A percentile compares a stretch with the other conserved stretches of the same genome.
phyloP scores from a whole-genome alignment of 1,284 basidiomycete species.

The Serendipita sp. region DNA sequence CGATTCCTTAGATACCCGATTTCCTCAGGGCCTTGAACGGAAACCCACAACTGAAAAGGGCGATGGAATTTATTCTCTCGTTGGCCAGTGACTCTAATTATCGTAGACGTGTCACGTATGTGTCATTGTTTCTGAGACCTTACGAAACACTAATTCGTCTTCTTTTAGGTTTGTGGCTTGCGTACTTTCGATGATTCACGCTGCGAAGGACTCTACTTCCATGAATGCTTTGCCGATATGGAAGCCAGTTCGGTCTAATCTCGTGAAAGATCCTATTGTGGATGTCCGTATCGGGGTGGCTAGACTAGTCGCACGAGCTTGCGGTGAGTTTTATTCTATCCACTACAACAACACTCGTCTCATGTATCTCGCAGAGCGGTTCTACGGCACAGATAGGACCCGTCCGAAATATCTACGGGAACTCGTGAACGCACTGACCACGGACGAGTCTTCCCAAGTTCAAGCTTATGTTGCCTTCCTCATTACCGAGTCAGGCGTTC shows the following conservation, averaged over 20 bases:
- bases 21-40: constrained; percentile 36
- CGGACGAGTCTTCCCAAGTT: constrained; percentile 14
- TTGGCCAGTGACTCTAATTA: constrained; percentile 44
- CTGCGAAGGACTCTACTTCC: constrained; percentile 21
- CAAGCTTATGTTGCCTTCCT: constrained; percentile 13
- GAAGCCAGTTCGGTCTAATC: constrained; percentile 32
- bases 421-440: constrained; percentile 11
- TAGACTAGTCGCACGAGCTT: constrained; percentile 43
- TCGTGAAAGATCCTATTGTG: constrained; percentile 60
- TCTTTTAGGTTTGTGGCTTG: constrained; percentile 49
- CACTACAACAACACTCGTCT: constrained; percentile 15
- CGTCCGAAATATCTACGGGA: constrained; percentile 7
- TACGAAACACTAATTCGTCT: constrained; percentile 5
- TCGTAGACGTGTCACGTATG: constrained; percentile 63
- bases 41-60: constrained; percentile 24
- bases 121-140: constrained; percentile 15
- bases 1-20: constrained; percentile 34
- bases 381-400: constrained; percentile 10
- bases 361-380: constrained; percentile 17
- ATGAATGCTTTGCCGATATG: constrained; percentile 43
- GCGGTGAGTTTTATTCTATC: constrained; percentile 28
- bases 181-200: constrained; percentile 44
- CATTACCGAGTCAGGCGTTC: background rate
- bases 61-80: constrained; percentile 38
- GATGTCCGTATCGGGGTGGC: constrained; percentile 82